Percentiles rank a stretch among this genome's conserved stretches.
Conservation (phyloP, 192 early-diverging fungal genomes). For the Podila epicladia region DNA sequence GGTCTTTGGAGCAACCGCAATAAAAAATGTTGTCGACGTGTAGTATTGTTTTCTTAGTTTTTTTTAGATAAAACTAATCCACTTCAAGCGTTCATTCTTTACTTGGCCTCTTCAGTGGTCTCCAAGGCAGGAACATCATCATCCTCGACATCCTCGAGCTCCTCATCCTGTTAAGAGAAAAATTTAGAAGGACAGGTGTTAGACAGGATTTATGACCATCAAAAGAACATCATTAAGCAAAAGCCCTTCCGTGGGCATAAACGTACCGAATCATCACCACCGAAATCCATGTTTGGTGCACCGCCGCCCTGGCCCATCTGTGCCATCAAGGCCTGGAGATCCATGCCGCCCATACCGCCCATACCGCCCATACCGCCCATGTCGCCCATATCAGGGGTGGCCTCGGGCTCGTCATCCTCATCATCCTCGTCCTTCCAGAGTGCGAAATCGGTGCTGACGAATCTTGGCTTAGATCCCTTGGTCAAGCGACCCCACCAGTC, state of each 20-base stretch:
- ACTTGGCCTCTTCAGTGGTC: slow-evolving; percentile 14
- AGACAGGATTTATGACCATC: neutral
- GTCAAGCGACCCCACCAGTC: slow-evolving; percentile 88
- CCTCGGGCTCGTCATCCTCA: slow-evolving; percentile 68
- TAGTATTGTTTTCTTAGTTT: neutral
- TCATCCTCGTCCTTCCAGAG: slow-evolving; percentile 96
- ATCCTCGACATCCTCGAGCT: slow-evolving; percentile 14
- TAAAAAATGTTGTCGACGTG: neutral
- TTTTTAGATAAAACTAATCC: neutral
- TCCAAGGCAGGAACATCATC: slow-evolving; percentile 41
- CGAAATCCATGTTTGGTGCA: slow-evolving; percentile 15
- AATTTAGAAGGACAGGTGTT: neutral
- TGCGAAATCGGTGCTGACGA: slow-evolving; percentile 90
- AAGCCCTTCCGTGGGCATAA: neutral
- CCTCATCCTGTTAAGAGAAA: slow-evolving; percentile 17
- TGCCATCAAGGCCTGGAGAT: slow-evolving; percentile 19
- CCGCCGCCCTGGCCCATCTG: slow-evolving; percentile 30
- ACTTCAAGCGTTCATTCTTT: neutral
- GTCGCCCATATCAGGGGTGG: slow-evolving; percentile 70
- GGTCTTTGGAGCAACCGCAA: neutral
- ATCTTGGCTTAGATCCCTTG: slow-evolving; percentile 73
- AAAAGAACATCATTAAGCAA: neutral
- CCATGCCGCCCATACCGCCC: slow-evolving; percentile 32
- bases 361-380: slow-evolving; percentile 62
- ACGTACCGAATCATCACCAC: slow-evolving; percentile 9